Conservation (phyloP, 257 asterid species). For the Nicotiana otophora region DNA sequence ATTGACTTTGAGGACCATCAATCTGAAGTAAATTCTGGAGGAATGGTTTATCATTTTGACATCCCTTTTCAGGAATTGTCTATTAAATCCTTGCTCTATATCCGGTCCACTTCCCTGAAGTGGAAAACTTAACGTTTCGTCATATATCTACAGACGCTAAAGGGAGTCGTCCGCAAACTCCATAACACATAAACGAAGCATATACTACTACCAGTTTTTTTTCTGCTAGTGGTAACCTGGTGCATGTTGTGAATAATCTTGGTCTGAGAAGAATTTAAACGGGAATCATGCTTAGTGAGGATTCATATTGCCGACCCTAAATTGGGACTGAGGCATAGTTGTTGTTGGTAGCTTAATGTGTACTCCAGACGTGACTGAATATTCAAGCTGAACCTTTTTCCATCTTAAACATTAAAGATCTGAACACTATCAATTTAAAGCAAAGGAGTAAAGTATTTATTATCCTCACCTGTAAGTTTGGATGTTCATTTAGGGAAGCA, state of each 20-base stretch:
- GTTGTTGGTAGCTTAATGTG: neutral
- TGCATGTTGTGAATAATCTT: neutral
- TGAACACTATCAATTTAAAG: neutral
- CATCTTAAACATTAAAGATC: neutral
- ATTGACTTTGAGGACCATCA: neutral
- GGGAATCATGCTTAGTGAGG: neutral
- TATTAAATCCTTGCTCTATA: neutral
- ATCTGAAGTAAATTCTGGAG: neutral
- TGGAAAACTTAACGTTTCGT: neutral
- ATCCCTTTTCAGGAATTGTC: neutral
- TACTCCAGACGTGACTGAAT: neutral
- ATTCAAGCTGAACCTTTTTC: neutral
- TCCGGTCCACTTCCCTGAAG: neutral
- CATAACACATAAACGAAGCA: neutral
- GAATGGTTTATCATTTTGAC: neutral
- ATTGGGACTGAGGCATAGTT: neutral
- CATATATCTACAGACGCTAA: neutral
- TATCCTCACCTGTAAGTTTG: constrained; percentile 51
- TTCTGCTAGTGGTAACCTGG: neutral
- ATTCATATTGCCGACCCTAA: neutral
- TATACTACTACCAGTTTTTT: neutral
- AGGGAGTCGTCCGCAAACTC: neutral
- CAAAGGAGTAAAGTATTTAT: neutral
- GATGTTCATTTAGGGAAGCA: constrained; percentile 86
- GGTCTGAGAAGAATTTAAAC: neutral